Base-by-base conservation (phyloP, 495 filamentous ascomycete genomes). In the Endocarpon pusillum region DNA sequence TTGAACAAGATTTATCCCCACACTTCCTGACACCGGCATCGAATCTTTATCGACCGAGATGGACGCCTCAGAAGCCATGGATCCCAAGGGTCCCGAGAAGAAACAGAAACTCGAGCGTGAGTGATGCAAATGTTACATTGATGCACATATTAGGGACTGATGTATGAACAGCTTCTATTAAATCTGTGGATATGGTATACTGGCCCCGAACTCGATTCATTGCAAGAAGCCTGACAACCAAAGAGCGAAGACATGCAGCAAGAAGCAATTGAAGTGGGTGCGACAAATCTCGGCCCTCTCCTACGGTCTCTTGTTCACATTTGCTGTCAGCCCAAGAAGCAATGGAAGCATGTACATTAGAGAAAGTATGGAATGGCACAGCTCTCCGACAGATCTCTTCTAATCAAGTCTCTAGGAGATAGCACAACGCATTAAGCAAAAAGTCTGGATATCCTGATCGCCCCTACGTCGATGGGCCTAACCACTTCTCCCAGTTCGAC, bases 241-340 rank as follows among this genome's bases (percentile, higher is more conserved):
- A 43, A 94, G 89, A 83, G 73, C 38, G 89, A 96, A 42, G 87
- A 94, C 39, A 93, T 96, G 91, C 82, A 93, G 48, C 75, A 80
- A 45, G 85, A 93, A 54, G 84, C 77, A 19, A 73, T 96, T 42
- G 83, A 93, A 62, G 74, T 94, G 53, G 82, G 87, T 94, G 26
- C 30, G 20, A 31, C 9, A 28, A 14, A 38, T 15, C 33, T 30
- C n/a, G n/a, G n/a, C n/a, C n/a, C n/a, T n/a, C n/a, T n/a, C n/a
- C n/a, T n/a, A n/a, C n/a, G n/a, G n/a, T n/a, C n/a, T 42, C 53
- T 42, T 44, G 30, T 23, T 40, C 10, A 46, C 35, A 5, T 18
- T 9, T 15, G n/a, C n/a, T 6, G 29, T 41, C 38, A 96, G 89
- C 89, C 33, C 79, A 81, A 55, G 80, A 89, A 59, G 91, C 87